Conservation (phyloP, 2,329 filamentous ascomycete genomes). For the Chrysoporthe austroafricana region DNA sequence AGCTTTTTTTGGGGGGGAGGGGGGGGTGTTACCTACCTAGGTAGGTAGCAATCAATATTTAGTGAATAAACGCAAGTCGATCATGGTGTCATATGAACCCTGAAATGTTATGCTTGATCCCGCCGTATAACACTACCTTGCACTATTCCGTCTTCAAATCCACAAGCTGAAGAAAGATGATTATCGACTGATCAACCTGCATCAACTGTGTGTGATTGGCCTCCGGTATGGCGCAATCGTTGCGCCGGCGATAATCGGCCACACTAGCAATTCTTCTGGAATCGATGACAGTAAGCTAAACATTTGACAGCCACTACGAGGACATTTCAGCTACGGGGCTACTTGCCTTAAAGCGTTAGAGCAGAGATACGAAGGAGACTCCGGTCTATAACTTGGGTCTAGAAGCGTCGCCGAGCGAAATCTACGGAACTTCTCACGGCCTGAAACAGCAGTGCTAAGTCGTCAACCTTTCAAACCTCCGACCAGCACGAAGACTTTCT, state of each 20-base stretch:
- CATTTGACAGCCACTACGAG: background rate
- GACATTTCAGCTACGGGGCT: background rate
- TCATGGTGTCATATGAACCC: background rate
- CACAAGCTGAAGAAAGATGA: background rate
- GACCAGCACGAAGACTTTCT: background rate
- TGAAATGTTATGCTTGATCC: background rate
- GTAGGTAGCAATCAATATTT: no score
- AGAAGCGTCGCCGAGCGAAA: background rate
- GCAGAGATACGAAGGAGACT: background rate
- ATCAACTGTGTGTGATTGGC: background rate
- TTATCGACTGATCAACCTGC: background rate
- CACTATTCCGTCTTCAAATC: background rate
- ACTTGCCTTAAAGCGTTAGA: background rate
- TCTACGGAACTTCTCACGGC: background rate
- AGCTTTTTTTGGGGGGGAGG: no score
- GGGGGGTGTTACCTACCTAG: no score
- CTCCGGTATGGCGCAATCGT: slow-evolving; percentile 10
- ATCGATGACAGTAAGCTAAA: background rate
- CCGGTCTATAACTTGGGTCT: background rate
- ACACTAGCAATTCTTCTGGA: background rate
- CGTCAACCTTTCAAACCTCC: no score
- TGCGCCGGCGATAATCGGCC: background rate
- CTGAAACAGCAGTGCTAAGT: background rate
- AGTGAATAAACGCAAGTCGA: no score
- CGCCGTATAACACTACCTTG: background rate